These are phyloP conservation scores for Fusarium oligoseptatum DNA, from an alignment of 2,329 filamentous ascomycete species.

Conservation along the genomic window DNA sequence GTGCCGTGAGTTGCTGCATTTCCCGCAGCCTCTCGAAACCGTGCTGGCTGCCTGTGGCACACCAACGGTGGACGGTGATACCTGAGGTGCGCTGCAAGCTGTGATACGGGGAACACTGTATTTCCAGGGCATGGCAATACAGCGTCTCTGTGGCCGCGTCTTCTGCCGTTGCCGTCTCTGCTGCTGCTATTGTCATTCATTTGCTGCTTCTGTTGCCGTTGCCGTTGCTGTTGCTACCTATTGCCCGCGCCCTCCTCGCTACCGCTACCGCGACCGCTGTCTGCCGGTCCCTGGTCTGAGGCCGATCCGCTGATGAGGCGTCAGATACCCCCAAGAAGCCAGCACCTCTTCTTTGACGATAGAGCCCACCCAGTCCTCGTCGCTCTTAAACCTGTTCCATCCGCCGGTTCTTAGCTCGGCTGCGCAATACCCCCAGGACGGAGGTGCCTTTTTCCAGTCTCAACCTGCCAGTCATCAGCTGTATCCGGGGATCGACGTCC, in stretches of 20 bases:
- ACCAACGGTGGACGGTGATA: constrained; percentile 45
- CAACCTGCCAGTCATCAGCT: constrained; percentile 56
- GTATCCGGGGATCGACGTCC: constrained; percentile 65
- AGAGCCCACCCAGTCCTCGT: constrained; percentile 65
- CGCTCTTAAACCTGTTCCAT: constrained; percentile 66
- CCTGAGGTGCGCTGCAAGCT: constrained; percentile 42
- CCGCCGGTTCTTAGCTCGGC: constrained; percentile 61
- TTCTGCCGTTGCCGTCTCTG: constrained; percentile 42
- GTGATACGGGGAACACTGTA: constrained; percentile 48
- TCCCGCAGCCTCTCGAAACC: constrained; percentile 46
- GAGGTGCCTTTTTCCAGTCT: constrained; percentile 62
- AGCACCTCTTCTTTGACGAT: constrained; percentile 66
- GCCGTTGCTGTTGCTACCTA: constrained; percentile 40
- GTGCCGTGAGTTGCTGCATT: constrained; percentile 44
- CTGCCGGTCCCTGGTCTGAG: constrained; percentile 34
- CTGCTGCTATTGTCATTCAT: constrained; percentile 15
- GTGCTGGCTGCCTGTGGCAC: constrained; percentile 44
- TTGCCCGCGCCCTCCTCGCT: constrained; percentile 21
- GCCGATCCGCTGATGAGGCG: constrained; percentile 45
- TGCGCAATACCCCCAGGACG: constrained; percentile 64
- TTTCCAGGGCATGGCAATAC: constrained; percentile 49
- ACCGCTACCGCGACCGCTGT: constrained; percentile 19
- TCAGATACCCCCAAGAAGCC: constrained; percentile 69
- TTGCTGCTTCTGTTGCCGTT: constrained; percentile 9
- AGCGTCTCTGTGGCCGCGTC: constrained; percentile 46